These are phyloP conservation scores for Neurospora crassa DNA, from an alignment of 2,329 filamentous ascomycete genomes.

Conservation along the genomic window DNA sequence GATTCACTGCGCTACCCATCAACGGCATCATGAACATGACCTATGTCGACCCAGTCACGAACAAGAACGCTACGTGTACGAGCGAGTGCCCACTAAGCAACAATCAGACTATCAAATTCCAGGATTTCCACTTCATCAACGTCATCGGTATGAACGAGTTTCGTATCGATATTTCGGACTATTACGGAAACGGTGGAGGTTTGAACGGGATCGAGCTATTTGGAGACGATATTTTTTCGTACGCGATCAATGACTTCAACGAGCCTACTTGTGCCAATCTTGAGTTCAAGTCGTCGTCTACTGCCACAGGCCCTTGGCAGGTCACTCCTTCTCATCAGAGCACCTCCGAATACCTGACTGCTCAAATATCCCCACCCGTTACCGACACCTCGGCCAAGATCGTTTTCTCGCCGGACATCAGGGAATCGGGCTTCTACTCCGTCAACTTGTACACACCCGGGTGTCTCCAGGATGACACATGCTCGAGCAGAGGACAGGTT, in stretches of 20 bases:
- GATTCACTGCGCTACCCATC: constrained; percentile 75
- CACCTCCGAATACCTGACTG: constrained; percentile 67
- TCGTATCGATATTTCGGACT: constrained; percentile 74
- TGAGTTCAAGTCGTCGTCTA: constrained; percentile 55
- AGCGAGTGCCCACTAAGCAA: constrained; percentile 75
- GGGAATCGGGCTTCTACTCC: constrained; percentile 83
- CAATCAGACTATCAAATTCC: constrained; percentile 54
- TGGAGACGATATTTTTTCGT: constrained; percentile 74
- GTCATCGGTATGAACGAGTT: constrained; percentile 80
- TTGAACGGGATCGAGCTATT: constrained; percentile 80
- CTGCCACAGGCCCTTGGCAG: constrained; percentile 64
- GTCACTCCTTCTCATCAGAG: constrained; percentile 58
- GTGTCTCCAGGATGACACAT: constrained; percentile 71
- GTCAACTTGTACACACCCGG: constrained; percentile 90
- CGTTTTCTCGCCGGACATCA: constrained; percentile 74
- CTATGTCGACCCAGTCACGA: constrained; percentile 67
- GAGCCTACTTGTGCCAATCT: constrained; percentile 69
- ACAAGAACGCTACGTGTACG: constrained; percentile 63
- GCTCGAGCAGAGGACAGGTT: constrained; percentile 65
- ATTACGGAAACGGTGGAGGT: constrained; percentile 79
- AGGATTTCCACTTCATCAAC: constrained; percentile 91
- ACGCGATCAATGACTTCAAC: constrained; percentile 81
- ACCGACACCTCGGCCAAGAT: constrained; percentile 55
- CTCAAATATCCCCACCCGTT: constrained; percentile 47
- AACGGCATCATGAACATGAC: constrained; percentile 95